phyloP scores from a whole-genome alignment of 148 eudicot genomes.

The Chenopodium album region DNA sequence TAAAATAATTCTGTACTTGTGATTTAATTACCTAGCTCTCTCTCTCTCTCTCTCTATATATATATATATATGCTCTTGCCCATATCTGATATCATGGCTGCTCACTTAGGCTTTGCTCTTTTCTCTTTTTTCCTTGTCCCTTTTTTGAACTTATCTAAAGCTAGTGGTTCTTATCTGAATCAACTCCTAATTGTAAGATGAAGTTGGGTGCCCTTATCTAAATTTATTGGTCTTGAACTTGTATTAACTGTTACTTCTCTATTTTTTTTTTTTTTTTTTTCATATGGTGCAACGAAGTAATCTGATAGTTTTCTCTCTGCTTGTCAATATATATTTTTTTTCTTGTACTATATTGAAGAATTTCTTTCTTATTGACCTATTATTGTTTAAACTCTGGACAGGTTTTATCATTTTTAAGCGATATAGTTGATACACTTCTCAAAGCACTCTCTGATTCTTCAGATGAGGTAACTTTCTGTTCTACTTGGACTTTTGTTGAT shows the following conservation, averaged over 20 bases:
- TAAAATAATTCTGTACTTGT: too few species aligned
- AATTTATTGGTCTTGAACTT: neutral
- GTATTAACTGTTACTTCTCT: neutral
- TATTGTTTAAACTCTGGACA: conserved; percentile 34
- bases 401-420: conserved; percentile 75
- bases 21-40: neutral
- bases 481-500: neutral
- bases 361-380: conserved; percentile 15
- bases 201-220: neutral
- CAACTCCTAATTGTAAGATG: neutral
- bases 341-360: neutral
- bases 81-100: neutral
- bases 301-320: neutral
- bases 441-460: conserved; percentile 93
- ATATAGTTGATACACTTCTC: conserved; percentile 82
- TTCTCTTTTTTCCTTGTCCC: neutral
- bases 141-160: neutral
- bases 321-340: neutral
- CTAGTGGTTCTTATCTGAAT: neutral
- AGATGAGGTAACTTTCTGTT: conserved; percentile 63
- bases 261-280: too few species aligned
- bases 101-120: neutral
- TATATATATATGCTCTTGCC: neutral
- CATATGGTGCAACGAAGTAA: neutral
- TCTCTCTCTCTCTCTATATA: neutral